Percentiles rank a stretch among this genome's conserved stretches.
Evolutionary conservation across 371 early-diverging fungal species (phyloP).

Genomic region (Mucor lusitanicus): DNA sequence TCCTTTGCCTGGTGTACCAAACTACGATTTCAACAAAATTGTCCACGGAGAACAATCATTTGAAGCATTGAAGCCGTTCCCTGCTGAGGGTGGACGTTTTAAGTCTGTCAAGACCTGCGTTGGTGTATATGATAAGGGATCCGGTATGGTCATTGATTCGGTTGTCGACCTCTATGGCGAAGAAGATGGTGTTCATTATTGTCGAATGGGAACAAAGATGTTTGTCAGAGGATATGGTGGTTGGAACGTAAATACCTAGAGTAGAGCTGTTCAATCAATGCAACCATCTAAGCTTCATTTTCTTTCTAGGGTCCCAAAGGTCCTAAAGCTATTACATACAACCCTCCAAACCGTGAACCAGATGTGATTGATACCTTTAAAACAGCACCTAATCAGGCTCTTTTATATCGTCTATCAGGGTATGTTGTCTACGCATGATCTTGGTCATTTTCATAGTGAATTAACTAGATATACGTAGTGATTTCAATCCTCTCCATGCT

Average conservation of each 20-base stretch:
- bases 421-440: not conserved
- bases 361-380: conserved; percentile 47
- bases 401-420: conserved; percentile 65
- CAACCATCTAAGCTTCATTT: not conserved
- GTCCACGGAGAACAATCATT: conserved; percentile 77
- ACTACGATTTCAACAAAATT: conserved; percentile 64
- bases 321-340: conserved; percentile 35
- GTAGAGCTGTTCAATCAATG: not conserved
- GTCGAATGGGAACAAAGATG: conserved; percentile 44
- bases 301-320: conserved; percentile 48
- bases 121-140: conserved; percentile 65
- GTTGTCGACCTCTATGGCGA: conserved; percentile 57
- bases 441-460: not conserved
- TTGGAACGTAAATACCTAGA: conserved; percentile 41
- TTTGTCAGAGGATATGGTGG: conserved; percentile 64
- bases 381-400: conserved; percentile 57
- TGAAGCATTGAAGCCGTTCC: conserved; percentile 61
- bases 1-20: conserved; percentile 63
- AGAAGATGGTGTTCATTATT: conserved; percentile 49
- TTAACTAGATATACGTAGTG: conserved; percentile 31
- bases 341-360: conserved; percentile 53
- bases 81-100: conserved; percentile 58
- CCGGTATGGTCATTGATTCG: conserved; percentile 70
- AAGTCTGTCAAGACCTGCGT: conserved; percentile 40
- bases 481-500: conserved; percentile 71